Percentiles rank a stretch among this genome's conserved stretches.
Conservation (phyloP, 129 eudicot genomes). For the Lactuca sativa region DNA sequence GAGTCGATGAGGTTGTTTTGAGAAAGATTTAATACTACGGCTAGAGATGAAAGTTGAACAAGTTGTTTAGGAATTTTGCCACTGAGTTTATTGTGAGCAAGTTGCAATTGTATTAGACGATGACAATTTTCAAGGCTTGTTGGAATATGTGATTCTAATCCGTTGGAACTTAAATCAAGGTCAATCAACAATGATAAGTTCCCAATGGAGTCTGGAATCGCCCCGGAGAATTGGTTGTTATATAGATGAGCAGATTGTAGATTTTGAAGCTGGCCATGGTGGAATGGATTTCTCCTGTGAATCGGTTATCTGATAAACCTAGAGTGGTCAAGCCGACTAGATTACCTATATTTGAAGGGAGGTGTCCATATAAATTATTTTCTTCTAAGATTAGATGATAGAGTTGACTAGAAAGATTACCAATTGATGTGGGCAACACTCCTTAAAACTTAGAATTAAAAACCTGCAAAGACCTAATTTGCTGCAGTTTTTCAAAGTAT, state of each 20-base stretch:
- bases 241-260: background rate
- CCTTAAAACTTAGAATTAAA: slow-evolving; percentile 6
- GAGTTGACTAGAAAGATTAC: slow-evolving; percentile 31
- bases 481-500: slow-evolving; percentile 26
- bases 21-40: slow-evolving; percentile 21
- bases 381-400: background rate
- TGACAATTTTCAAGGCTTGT: slow-evolving; percentile 10
- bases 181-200: slow-evolving; percentile 24
- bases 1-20: slow-evolving; percentile 21
- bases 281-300: slow-evolving; percentile 20
- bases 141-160: slow-evolving; percentile 17
- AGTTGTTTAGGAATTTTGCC: slow-evolving; percentile 19
- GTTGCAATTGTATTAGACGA: background rate
- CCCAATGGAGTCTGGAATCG: slow-evolving; percentile 20
- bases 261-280: slow-evolving; percentile 21
- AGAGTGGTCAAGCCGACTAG: slow-evolving; percentile 16
- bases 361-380: slow-evolving; percentile 22
- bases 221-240: slow-evolving; percentile 12
- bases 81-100: slow-evolving; percentile 15
- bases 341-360: slow-evolving; percentile 17
- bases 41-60: slow-evolving; percentile 29
- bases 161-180: background rate
- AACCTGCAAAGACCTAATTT: background rate
- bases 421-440: slow-evolving; percentile 23
- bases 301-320: background rate